A percentile compares a stretch with the other conserved stretches of the same genome.
Evolutionary conservation across 2,329 filamentous ascomycete genomes (phyloP).

Genomic region (Bipolaris victoriae): DNA sequence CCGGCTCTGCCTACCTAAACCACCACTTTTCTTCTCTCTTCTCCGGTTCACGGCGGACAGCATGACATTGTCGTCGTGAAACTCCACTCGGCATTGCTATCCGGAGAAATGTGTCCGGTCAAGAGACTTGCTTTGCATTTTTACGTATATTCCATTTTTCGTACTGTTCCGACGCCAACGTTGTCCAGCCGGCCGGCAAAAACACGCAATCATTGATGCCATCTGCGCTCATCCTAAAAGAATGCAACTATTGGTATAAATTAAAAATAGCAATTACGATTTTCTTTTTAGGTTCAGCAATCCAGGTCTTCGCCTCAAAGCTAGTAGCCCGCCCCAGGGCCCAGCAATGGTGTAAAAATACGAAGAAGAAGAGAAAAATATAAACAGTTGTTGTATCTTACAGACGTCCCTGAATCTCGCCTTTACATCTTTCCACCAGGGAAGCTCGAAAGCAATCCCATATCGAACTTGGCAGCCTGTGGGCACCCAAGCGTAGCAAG

Average conservation of each 20-base stretch:
- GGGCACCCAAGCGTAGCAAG: constrained; percentile 19
- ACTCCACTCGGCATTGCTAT: background rate
- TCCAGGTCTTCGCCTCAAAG: too few species aligned
- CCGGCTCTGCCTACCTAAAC: background rate
- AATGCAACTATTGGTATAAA: too few species aligned
- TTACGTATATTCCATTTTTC: too few species aligned
- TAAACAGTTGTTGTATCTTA: background rate
- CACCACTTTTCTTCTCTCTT: background rate
- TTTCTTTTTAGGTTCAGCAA: too few species aligned
- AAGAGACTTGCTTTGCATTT: background rate
- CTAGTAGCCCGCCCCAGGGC: too few species aligned
- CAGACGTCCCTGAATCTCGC: background rate
- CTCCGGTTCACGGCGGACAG: background rate
- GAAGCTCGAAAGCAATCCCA: constrained; percentile 21
- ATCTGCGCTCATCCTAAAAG: too few species aligned
- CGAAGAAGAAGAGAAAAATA: too few species aligned
- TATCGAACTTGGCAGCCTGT: constrained; percentile 22
- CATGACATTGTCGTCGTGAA: background rate
- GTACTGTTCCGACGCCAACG: background rate
- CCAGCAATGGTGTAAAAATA: too few species aligned
- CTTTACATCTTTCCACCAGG: constrained; percentile 19
- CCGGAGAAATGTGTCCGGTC: background rate
- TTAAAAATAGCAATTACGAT: too few species aligned
- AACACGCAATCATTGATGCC: background rate
- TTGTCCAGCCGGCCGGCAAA: background rate